Evolutionary conservation across 169 alveolate genomes (phyloP), one percentile per base, ranked within the genome.

Genomic region (Eimeria maxima): DNA sequence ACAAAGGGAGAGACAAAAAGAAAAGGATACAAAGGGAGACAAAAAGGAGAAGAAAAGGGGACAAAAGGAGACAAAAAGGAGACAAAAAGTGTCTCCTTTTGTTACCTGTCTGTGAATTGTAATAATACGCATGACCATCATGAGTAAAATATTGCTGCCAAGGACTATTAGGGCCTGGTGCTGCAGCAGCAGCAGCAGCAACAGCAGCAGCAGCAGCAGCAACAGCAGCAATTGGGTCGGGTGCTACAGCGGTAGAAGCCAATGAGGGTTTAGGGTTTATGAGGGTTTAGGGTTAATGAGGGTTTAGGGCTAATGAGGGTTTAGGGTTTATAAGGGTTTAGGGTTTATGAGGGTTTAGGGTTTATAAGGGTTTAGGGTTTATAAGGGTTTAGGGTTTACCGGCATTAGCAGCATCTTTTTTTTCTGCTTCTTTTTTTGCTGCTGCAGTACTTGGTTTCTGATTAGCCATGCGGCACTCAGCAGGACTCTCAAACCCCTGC

Each of bases 41-140:
- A 50, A 50, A 50, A 5, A 50, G 11, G 11, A 11, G 11, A 11
- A 50, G 57, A 50, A 11, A 50, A 5, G 11, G 57, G 11, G 57
- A 50, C 57, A 50, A 11, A 50, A 11, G 11, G 18, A 50, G 11
- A 50, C 57, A 50, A 50, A 50, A 50, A 50, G 4, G 13, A 10
- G n/a, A n/a, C n/a, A n/a, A n/a, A n/a, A n/a, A n/a, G n/a, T n/a
- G n/a, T n/a, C n/a, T n/a, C n/a, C n/a, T 80, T 22, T 57, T 47
- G 16, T 4, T 10, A 27, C 95, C 95, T 22, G 97, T 95, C 57
- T n/a, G 22, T 27, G 63, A 29, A 87, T 95, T 95, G 90, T 95
- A 88, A 84, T 95, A 95, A 67, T 95, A 95, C 71, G 97, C 76
- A 45, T 53, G 92, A n/a, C 90, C 90, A 16, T 95, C 97, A 50